A percentile compares a stretch with the other conserved stretches of the same genome.
These are phyloP conservation scores for Tolypocladium cylindrosporum DNA, from an alignment of 2,329 filamentous ascomycete species.

Conservation along the genomic window DNA sequence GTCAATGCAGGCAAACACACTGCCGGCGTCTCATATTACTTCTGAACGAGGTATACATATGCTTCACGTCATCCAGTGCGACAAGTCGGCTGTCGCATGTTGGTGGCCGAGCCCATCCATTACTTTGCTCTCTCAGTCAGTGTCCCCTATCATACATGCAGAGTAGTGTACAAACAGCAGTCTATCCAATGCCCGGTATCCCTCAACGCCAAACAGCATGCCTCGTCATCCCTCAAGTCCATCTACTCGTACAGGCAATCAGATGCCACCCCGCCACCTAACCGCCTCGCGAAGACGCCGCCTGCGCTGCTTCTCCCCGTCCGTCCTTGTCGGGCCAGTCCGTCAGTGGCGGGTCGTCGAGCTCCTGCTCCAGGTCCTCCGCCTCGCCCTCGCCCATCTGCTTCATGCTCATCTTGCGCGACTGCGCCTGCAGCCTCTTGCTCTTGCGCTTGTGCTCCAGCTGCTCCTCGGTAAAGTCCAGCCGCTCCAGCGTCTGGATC, in stretches of 20 bases:
- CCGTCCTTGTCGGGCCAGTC: not conserved
- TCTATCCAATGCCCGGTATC: not conserved
- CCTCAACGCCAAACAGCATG: not conserved
- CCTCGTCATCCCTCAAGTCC: not conserved
- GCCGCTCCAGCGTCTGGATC: conserved; percentile 30
- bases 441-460: conserved; percentile 15
- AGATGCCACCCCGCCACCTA: not conserved
- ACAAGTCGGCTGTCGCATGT: too few species aligned
- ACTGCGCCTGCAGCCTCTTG: conserved; percentile 12
- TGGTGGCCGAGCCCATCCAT: not conserved
- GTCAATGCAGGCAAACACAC: too few species aligned
- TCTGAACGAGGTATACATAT: too few species aligned
- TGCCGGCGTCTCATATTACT: too few species aligned
- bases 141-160: not conserved
- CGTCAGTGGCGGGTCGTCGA: conserved; percentile 7
- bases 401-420: conserved; percentile 4
- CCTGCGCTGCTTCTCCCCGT: not conserved
- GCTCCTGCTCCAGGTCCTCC: conserved; percentile 8
- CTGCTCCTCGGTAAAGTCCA: conserved; percentile 36
- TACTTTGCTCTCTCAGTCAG: not conserved
- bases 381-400: conserved; percentile 6
- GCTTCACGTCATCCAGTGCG: too few species aligned
- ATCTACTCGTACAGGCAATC: not conserved
- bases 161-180: not conserved
- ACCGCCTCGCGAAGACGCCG: not conserved